Evolutionary conservation across 2,329 filamentous ascomycete genomes (phyloP).

Genomic region (Beauveria sp.): DNA sequence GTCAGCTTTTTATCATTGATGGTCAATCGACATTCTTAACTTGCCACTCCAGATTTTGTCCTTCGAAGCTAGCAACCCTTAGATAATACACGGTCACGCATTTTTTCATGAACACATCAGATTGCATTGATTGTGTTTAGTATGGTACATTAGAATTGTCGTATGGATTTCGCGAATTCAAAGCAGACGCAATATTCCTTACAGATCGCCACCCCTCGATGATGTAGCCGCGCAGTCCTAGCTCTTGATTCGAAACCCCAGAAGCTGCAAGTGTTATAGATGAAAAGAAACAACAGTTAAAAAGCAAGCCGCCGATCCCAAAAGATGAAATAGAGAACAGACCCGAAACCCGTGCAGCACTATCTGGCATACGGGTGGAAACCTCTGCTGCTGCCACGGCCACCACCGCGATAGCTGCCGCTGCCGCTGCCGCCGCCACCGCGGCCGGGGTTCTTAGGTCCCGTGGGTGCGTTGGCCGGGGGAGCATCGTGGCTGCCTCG

Average conservation of each 20-base stretch:
- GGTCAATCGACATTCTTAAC: not conserved
- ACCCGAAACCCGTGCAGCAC: not conserved
- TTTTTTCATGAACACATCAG: not conserved
- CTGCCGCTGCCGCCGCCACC: constrained; percentile 62
- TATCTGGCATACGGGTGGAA: constrained; percentile 66
- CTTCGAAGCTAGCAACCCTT: not conserved
- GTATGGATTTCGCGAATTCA: not conserved
- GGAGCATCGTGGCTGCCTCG: constrained; percentile 36
- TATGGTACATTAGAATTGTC: not conserved
- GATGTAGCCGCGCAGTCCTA: not conserved
- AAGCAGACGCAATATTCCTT: not conserved
- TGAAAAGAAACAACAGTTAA: not conserved
- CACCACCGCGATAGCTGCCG: constrained; percentile 88
- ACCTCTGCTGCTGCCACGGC: constrained; percentile 64
- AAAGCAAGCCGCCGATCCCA: not conserved
- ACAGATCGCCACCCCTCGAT: not conserved
- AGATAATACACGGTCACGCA: not conserved
- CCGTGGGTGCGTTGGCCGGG: constrained; percentile 67
- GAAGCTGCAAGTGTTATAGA: not conserved
- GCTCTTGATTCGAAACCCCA: not conserved
- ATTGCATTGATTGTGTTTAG: not conserved
- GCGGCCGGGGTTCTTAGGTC: constrained; percentile 88
- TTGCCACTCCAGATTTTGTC: too few relatives aligned
- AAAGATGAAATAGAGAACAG: not conserved
- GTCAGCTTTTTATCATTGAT: not conserved